Percentiles rank a stretch among this genome's conserved stretches.
These are phyloP conservation scores for Cyamopsis tetragonoloba DNA, from an alignment of 306 rosid genomes.

Conservation along the genomic window DNA sequence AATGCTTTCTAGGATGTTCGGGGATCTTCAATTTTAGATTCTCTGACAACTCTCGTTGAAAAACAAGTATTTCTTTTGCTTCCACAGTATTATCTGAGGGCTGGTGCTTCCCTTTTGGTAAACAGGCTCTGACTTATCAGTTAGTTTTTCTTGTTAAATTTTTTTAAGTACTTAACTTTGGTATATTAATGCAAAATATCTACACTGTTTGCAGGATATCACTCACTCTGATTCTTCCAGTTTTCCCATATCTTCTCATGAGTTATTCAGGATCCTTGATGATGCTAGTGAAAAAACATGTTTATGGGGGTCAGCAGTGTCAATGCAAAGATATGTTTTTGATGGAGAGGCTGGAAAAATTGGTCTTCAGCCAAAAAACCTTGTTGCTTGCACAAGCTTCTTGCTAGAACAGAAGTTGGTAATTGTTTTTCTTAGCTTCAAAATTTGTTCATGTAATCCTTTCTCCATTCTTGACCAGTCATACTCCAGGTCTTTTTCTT, in stretches of 20 bases:
- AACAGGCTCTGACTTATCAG: slow-evolving; percentile 24
- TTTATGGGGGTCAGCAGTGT: slow-evolving; percentile 59
- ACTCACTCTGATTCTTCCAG: slow-evolving; percentile 54
- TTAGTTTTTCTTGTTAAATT: slow-evolving; percentile 3
- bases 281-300: slow-evolving; percentile 84
- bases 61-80: slow-evolving; percentile 53
- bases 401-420: slow-evolving; percentile 85
- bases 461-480: too few relatives aligned
- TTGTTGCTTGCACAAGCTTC: slow-evolving; percentile 80
- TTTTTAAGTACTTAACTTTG: background rate
- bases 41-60: slow-evolving; percentile 45
- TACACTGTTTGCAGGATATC: slow-evolving; percentile 58
- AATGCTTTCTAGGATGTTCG: slow-evolving; percentile 58
- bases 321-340: slow-evolving; percentile 67
- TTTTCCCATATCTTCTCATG: slow-evolving; percentile 62
- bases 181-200: slow-evolving; percentile 11
- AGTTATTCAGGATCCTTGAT: slow-evolving; percentile 67
- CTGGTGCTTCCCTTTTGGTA: slow-evolving; percentile 87
- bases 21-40: slow-evolving; percentile 60
- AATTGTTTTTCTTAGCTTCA: slow-evolving; percentile 4
- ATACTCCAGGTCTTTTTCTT: too few relatives aligned
- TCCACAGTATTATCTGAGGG: slow-evolving; percentile 68
- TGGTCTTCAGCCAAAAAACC: slow-evolving; percentile 70
- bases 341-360: slow-evolving; percentile 72
- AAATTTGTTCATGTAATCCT: background rate